A percentile compares a stretch with the other conserved stretches of the same genome.
Conservation (phyloP, 345 rosid genomes). For the Eucalyptus sp. region DNA sequence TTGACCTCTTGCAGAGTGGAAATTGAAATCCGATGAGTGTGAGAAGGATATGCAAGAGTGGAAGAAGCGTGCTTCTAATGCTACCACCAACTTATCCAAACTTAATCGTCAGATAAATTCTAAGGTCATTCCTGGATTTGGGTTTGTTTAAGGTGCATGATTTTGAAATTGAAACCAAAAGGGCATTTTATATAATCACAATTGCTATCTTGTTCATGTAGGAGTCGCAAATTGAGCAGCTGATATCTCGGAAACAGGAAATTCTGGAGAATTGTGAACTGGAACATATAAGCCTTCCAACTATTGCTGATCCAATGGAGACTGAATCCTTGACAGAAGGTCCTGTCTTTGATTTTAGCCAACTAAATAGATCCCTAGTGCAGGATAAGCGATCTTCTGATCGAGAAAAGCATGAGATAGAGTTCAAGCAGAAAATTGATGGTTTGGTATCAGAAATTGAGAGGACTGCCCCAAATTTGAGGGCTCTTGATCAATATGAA, state of each 20-base stretch:
- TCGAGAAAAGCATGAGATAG: slow-evolving; percentile 65
- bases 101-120: slow-evolving; percentile 68
- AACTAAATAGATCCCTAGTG: slow-evolving; percentile 61
- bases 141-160: not conserved
- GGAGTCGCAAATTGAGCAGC: slow-evolving; percentile 71
- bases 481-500: slow-evolving; percentile 91
- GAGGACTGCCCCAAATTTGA: slow-evolving; percentile 88
- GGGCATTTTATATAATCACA: not conserved
- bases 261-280: slow-evolving; percentile 77
- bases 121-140: slow-evolving; percentile 31
- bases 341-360: slow-evolving; percentile 69
- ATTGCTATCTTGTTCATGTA: slow-evolving; percentile 18
- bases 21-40: slow-evolving; percentile 75
- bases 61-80: slow-evolving; percentile 80
- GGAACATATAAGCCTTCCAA: slow-evolving; percentile 70
- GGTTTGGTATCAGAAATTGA: slow-evolving; percentile 62
- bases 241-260: slow-evolving; percentile 58
- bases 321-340: slow-evolving; percentile 38
- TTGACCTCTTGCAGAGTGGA: slow-evolving; percentile 44
- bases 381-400: slow-evolving; percentile 65
- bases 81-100: slow-evolving; percentile 70
- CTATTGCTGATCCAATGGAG: slow-evolving; percentile 63
- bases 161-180: not conserved
- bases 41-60: slow-evolving; percentile 84
- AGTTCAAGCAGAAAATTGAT: slow-evolving; percentile 77